These are phyloP conservation scores for Aspergillus aculeatus DNA, from an alignment of 2,329 filamentous ascomycete species.

Conservation along the genomic window DNA sequence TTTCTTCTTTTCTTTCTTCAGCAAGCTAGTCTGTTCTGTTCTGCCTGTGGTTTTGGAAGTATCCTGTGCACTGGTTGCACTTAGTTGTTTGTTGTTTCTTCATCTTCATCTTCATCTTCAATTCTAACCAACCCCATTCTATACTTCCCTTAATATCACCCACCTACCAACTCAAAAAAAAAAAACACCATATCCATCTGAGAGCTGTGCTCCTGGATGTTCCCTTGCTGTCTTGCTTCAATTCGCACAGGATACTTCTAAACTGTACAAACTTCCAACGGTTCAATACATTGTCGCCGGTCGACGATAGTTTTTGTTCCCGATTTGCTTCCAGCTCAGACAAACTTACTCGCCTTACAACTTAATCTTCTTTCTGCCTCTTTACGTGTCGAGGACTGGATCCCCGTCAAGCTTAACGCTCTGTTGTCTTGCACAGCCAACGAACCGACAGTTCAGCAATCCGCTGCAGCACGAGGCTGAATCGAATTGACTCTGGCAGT, in stretches of 20 bases:
- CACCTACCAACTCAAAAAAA: conserved; percentile 30
- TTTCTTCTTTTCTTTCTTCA: conserved; percentile 54
- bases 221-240: conserved; percentile 30
- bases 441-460: conserved; percentile 18
- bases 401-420: conserved; percentile 23
- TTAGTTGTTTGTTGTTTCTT: conserved; percentile 36
- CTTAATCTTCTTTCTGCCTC: conserved; percentile 20
- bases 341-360: conserved; percentile 23
- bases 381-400: conserved; percentile 35
- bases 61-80: conserved; percentile 44
- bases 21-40: conserved; percentile 56
- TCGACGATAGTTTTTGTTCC: conserved; percentile 30
- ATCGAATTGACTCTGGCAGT: conserved; percentile 32
- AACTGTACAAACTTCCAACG: conserved; percentile 25
- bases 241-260: conserved; percentile 26
- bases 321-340: conserved; percentile 26
- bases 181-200: conserved; percentile 35
- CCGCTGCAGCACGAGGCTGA: conserved; percentile 14
- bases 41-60: conserved; percentile 47
- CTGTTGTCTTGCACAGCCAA: conserved; percentile 16
- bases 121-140: conserved; percentile 6
- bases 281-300: conserved; percentile 31
- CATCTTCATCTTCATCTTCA: conserved; percentile 17
- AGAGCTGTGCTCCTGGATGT: conserved; percentile 39
- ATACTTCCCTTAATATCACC: conserved; percentile 21